Conservation (phyloP, 371 early-diverging fungal species). For the Mortierella sp. region DNA sequence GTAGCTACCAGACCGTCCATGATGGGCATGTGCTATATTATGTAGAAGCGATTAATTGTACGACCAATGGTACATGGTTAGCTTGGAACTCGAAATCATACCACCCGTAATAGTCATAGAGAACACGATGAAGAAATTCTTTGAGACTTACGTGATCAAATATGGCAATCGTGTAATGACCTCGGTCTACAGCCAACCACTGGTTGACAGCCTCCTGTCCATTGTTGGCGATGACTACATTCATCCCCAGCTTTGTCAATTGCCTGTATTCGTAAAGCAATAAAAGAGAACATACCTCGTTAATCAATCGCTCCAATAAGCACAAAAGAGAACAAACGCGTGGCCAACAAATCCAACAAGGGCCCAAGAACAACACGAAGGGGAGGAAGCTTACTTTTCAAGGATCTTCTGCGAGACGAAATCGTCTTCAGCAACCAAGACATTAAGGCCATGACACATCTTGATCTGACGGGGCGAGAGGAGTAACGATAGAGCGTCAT, state of each 20-base stretch:
- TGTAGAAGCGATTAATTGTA: background rate
- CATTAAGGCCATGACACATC: slow-evolving; percentile 38
- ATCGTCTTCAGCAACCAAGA: slow-evolving; percentile 55
- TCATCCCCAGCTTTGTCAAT: slow-evolving; percentile 54
- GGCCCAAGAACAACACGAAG: background rate
- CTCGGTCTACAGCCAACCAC: slow-evolving; percentile 43
- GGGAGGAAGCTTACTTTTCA: slow-evolving; percentile 37
- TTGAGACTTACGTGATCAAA: slow-evolving; percentile 51
- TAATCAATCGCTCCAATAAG: too few species aligned
- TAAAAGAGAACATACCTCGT: background rate
- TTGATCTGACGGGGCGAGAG: slow-evolving; percentile 33
- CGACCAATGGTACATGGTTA: background rate
- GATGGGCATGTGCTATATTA: slow-evolving; percentile 58
- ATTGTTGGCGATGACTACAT: slow-evolving; percentile 52
- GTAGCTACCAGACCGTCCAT: slow-evolving; percentile 74
- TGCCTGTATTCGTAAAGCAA: slow-evolving; percentile 16
- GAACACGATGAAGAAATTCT: background rate
- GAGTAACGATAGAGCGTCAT: slow-evolving; percentile 41
- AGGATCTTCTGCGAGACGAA: slow-evolving; percentile 58
- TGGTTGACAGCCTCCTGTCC: slow-evolving; percentile 51
- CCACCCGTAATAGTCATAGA: background rate
- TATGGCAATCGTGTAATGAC: slow-evolving; percentile 52
- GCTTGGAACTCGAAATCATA: background rate
- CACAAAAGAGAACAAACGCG: too few species aligned
- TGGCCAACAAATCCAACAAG: background rate